Evolutionary conservation across 2,329 filamentous ascomycete species (phyloP).

Genomic region (Fusarium sp.): DNA sequence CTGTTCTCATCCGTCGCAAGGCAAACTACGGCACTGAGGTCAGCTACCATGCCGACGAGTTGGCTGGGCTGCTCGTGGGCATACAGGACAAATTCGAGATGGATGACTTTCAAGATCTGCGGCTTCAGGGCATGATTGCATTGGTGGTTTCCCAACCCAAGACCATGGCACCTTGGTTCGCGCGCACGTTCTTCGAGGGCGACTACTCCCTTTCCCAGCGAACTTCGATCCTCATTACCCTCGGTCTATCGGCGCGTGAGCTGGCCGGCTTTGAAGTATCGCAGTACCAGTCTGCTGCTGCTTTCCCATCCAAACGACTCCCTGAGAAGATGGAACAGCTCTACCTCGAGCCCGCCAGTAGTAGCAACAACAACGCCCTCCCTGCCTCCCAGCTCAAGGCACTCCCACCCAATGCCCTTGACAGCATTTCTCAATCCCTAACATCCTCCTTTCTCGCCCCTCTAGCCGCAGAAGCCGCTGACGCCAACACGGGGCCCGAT

Average conservation of each 20-base stretch:
- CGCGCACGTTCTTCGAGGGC: constrained; percentile 87
- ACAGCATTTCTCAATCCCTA: constrained; percentile 75
- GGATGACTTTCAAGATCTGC: constrained; percentile 79
- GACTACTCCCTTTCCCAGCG: constrained; percentile 92
- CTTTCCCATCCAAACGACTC: constrained; percentile 85
- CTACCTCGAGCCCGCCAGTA: constrained; percentile 62
- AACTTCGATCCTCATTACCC: constrained; percentile 81
- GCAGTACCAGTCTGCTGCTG: constrained; percentile 59
- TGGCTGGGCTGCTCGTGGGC: constrained; percentile 81
- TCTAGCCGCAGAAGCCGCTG: constrained; percentile 83
- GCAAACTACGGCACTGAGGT: constrained; percentile 90
- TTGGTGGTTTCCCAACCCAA: constrained; percentile 81
- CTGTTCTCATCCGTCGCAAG: constrained; percentile 87
- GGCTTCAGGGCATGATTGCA: constrained; percentile 84
- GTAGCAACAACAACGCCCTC: constrained; percentile 24
- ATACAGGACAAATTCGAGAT: constrained; percentile 89
- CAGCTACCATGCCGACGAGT: constrained; percentile 82
- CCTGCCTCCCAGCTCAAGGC: constrained; percentile 59
- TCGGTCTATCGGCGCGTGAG: constrained; percentile 87
- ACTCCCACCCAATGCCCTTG: constrained; percentile 70
- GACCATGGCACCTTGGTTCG: constrained; percentile 86
- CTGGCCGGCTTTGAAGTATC: constrained; percentile 80
- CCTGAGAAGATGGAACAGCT: constrained; percentile 79
- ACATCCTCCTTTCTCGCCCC: constrained; percentile 82
- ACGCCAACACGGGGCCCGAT: constrained; percentile 82